Base-by-base conservation (phyloP, 2,329 filamentous ascomycete genomes). In the Phaeophleospora eucalypticola region DNA sequence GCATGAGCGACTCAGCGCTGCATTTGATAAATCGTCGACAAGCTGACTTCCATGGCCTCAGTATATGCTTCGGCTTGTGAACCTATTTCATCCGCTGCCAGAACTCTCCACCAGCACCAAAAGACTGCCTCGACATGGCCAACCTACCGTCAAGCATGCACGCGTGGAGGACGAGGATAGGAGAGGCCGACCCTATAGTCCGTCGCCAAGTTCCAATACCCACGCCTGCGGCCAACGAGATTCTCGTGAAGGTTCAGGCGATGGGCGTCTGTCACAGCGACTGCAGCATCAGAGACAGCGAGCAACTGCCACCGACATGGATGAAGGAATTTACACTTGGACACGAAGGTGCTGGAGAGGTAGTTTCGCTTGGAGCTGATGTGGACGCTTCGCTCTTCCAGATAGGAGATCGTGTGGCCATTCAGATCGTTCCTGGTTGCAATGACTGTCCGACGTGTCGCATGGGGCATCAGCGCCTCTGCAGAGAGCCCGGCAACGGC, bases 361-460 rank as follows among this genome's bases (percentile, higher is more conserved):
- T 58, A 17, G 36, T 56, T 10, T 18, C 46, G 16, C 42, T 58
- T 10, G 54, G 57, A 15, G 36, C 44, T 3, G 36, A 50, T 15
- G 49, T 57, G 29, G 37, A 49, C 12, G 8, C 9, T 3, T 21
- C 36, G 10, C 4, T 6, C n/a, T 48, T 58, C 20, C 9, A 42
- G 4, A 14, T 54, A 17, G 65, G 65, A 3, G 64, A 68, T 40
- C 48, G 62, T 10, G 65, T 67, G 9, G 59, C 62, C 6, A 52
- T 68, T n/a, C 62, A 67, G 37, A 57, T 59, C 0, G 60, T 66
- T n/a, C 63, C 65, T 2, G 64, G 67, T 7, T 70, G 69, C 44
- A 64, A 64, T 2, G 53, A 58, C 15, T 71, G 69, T 51, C 34
- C 60, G 0, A 68, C 72, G 42, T 74, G 71, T 33, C 68, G 65